Base-by-base conservation (phyloP, 2,329 filamentous ascomycete genomes). In the Aspergillus vadensis region DNA sequence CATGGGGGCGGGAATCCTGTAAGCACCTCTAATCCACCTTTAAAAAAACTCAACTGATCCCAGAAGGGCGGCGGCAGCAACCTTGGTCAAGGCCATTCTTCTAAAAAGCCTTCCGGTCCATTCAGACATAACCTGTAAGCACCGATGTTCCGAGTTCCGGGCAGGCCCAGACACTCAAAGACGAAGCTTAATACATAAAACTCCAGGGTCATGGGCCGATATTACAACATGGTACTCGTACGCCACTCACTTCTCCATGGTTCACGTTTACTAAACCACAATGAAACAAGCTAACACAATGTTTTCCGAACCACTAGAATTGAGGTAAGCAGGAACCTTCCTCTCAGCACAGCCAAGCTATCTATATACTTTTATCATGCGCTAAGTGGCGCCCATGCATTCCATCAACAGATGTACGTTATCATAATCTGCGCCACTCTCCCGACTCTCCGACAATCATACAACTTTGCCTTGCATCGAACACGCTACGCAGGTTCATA, bases 181-280 rank as follows among this genome's bases (percentile, higher is more conserved):
- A 36, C 9, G 10, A 30, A 21, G 2, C 5, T n/a, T 60, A 36
- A 59, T 21, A 59, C 21, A 14, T 5, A 4, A 10, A 2, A 15
- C 4, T 27, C 8, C 19, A 65, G 61, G 54, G 52, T 61, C 63
- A 15, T 65, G 61, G 63, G 61, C 63, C 10, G 55, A 52, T 4
- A 63, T 65, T 23, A 61, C 63, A 4, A 61, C 55, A n/a, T 65
- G 63, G 63, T 61, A 65, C 17, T 57, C 60, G 60, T 64, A 60
- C 55, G 62, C 58, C 17, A 44, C 9, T 3, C 3, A 14, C 4
- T 7, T 14, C 32, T 14, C 32, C 32, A 36, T 36, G 32, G 32
- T 36, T 36, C 32, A 14, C 15, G 4, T 5, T 36, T 14, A 36
- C 4, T 36, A 36, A 36, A 36, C 32, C 32, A 36, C 12, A 36